Evolutionary conservation across 1,284 basidiomycete genomes (phyloP).

Genomic region (Neonothopanus nambi): DNA sequence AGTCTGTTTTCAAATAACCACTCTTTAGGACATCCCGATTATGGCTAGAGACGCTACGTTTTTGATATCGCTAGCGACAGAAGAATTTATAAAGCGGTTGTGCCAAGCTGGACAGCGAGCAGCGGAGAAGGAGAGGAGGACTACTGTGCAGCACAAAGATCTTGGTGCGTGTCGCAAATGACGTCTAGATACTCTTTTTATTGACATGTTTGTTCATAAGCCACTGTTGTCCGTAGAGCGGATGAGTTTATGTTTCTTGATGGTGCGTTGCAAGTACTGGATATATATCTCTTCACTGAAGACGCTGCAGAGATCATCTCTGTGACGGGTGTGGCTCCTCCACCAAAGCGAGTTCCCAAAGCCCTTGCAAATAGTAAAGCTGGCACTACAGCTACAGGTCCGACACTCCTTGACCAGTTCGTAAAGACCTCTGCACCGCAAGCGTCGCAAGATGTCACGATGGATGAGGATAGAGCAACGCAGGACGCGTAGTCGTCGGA

Average conservation of each 20-base stretch:
- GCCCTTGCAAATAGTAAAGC: conserved; percentile 5
- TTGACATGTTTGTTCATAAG: conserved; percentile 34
- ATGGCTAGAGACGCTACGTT: conserved; percentile 73
- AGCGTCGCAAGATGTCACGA: conserved; percentile 1
- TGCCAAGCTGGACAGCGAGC: conserved; percentile 58
- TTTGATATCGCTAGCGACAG: conserved; percentile 73
- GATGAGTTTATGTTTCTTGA: conserved; percentile 78
- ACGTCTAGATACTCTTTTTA: neutral
- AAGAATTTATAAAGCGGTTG: conserved; percentile 73
- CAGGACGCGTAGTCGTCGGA: no score
- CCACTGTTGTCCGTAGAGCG: conserved; percentile 57
- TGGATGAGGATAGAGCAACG: conserved; percentile 14
- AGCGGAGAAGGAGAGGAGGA: conserved; percentile 62
- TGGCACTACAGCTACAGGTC: neutral
- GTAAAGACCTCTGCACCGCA: neutral
- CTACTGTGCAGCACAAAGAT: conserved; percentile 70
- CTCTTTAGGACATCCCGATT: conserved; percentile 65
- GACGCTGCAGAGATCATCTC: conserved; percentile 15
- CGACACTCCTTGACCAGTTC: conserved; percentile 14
- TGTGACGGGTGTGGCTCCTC: neutral
- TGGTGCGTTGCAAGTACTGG: conserved; percentile 32
- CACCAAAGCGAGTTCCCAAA: conserved; percentile 15
- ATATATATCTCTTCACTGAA: neutral
- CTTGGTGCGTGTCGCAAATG: conserved; percentile 48
- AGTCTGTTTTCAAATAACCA: neutral